Conservation (phyloP, 495 filamentous ascomycete genomes). For the Neurospora sublineolata region DNA sequence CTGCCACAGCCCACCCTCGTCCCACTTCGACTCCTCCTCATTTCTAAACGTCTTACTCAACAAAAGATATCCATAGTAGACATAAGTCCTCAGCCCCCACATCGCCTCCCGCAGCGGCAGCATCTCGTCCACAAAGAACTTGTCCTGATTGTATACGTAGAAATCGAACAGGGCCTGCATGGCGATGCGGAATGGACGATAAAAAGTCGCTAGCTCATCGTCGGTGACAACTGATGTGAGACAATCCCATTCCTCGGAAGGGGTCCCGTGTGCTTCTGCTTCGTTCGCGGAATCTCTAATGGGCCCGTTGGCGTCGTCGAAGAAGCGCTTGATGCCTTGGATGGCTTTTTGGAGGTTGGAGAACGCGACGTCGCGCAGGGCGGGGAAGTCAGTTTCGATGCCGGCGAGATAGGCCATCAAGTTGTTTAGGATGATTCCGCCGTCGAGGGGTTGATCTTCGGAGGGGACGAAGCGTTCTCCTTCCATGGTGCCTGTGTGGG, state of each 20-base stretch:
- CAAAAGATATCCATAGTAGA: neutral
- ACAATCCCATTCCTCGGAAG: neutral
- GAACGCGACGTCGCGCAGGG: neutral
- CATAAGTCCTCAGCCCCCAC: neutral
- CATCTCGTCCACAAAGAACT: neutral
- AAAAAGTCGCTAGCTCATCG: neutral
- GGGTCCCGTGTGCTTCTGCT: neutral
- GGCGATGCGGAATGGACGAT: neutral
- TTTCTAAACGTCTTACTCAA: neutral
- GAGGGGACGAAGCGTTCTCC: neutral
- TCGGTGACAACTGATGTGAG: neutral
- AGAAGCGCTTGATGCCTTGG: neutral
- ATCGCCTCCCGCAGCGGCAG: neutral
- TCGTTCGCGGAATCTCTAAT: neutral
- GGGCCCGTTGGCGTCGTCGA: neutral
- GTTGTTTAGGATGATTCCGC: conserved; percentile 1
- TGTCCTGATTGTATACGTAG: neutral
- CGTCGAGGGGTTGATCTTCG: neutral
- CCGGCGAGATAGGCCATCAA: neutral
- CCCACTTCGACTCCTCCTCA: neutral
- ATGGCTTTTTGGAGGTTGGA: neutral
- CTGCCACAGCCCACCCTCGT: neutral
- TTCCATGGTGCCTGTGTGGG: neutral
- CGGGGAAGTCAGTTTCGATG: neutral
- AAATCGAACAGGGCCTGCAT: neutral